Conservation (phyloP, 1,284 basidiomycete species). For the Sphagnurus paluster region DNA sequence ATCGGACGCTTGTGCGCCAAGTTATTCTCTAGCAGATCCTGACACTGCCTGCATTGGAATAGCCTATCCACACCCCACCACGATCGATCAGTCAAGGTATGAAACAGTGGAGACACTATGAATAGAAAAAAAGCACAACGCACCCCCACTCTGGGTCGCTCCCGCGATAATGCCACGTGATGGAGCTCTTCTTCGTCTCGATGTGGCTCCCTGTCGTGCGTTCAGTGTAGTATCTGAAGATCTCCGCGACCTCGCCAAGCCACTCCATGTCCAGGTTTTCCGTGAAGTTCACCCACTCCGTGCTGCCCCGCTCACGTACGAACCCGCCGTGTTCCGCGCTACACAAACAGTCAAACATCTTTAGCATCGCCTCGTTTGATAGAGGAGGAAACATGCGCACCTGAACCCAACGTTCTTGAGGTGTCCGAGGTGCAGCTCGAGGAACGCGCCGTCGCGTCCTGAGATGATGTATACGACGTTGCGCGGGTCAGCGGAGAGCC, state of each 20-base stretch:
- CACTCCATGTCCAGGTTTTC: conserved; percentile 94
- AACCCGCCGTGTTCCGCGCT: conserved; percentile 97
- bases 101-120: no score
- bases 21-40: conserved; percentile 94
- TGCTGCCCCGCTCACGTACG: conserved; percentile 70
- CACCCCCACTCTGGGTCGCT: conserved; percentile 96
- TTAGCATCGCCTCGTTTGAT: not conserved
- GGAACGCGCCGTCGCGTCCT: conserved; percentile 92
- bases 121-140: conserved; percentile 36
- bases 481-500: conserved; percentile 75
- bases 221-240: conserved; percentile 97
- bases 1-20: conserved; percentile 86
- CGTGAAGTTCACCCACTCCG: conserved; percentile 88
- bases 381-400: not conserved
- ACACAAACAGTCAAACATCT: not conserved
- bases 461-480: conserved; percentile 98
- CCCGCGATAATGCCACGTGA: conserved; percentile 97
- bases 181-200: conserved; percentile 95
- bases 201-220: conserved; percentile 94
- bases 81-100: no score
- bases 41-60: conserved; percentile 95
- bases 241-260: conserved; percentile 94
- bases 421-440: conserved; percentile 90
- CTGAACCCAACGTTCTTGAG: conserved; percentile 80
- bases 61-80: no score